Base-by-base conservation (phyloP, 1,139 yeast species). In the Kazachstania sp. region DNA sequence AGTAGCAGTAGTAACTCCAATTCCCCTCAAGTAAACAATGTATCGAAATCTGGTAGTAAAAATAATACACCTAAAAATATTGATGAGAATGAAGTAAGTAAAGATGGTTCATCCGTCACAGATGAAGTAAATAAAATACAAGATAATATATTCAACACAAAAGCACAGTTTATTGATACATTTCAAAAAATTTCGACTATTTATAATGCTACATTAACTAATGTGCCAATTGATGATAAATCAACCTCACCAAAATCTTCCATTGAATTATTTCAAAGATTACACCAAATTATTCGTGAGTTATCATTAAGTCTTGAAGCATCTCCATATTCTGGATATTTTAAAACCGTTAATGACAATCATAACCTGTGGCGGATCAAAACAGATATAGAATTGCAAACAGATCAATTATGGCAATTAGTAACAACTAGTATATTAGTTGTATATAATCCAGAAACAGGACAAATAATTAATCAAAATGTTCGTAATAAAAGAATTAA, bases 181-280 rank as follows among this genome's bases (percentile, higher is more conserved):
- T 60, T 60, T 41, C 47, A 47, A 7, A 57, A 57, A 39, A 41
- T 63, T 11, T 60, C 67, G 8, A 56, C 55, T 39, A 45, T 63
- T 13, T 63, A 63, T 49, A 59, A 54, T 44, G 59, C 64, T 3
- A 50, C 59, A 2, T 48, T 58, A 12, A 51, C 62, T 2, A 48
- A 57, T 9, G 15, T 26, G 5, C 40, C 47, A 15, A 52, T 58
- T 31, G 61, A 58, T 48, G 63, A 60, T 39, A 54, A 52, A 35
- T 54, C 66, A 3, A 58, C 61, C 6, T 57, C 64, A 13, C 64
- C 64, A 12, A 63, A 62, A 46, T 59, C 65, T 1, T 55, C 64
- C 23, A 62, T 63, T 18, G 67, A 64, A 47, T 49, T 65, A 34
- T 64, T 55, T 48, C 66, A 63, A 49, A 51, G 64, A 36, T 64